phyloP scores from a whole-genome alignment of 2,329 filamentous ascomycete genomes.

The Exophiala bonariae region DNA sequence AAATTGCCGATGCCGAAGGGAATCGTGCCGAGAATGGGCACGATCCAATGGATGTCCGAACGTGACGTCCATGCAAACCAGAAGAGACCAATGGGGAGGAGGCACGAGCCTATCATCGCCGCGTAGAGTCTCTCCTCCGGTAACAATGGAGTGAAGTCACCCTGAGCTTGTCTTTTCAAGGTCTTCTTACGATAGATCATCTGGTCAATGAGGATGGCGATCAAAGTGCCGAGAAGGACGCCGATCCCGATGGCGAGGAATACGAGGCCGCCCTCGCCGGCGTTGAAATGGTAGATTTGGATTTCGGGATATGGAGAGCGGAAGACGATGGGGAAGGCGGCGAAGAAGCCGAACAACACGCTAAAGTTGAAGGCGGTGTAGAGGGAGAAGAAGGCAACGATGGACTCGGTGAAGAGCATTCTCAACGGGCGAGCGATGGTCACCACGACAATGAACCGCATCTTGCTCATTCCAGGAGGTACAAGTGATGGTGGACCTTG shows the following conservation, averaged over 20 bases:
- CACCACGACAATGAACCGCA: conserved; percentile 39
- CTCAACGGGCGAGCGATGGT: conserved; percentile 57
- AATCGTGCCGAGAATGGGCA: conserved; percentile 27
- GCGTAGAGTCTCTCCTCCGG: conserved; percentile 52
- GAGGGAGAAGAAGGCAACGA: conserved; percentile 66
- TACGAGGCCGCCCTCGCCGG: conserved; percentile 69
- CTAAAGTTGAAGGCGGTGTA: conserved; percentile 77
- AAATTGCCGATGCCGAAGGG: conserved; percentile 32
- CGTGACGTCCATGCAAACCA: conserved; percentile 49
- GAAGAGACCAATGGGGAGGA: conserved; percentile 48
- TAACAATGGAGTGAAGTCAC: conserved; percentile 32
- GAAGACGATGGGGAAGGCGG: conserved; percentile 82
- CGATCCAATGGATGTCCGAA: conserved; percentile 42
- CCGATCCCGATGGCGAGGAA: conserved; percentile 80
- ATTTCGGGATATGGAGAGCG: conserved; percentile 40
- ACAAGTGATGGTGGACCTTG: conserved; percentile 67
- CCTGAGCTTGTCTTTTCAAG: conserved; percentile 7
- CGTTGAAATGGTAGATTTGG: conserved; percentile 64
- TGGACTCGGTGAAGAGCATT: conserved; percentile 68
- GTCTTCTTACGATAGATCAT: conserved; percentile 24
- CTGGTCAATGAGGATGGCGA: conserved; percentile 26
- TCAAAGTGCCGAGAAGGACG: conserved; percentile 54
- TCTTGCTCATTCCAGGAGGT: conserved; percentile 57
- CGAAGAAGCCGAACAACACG: conserved; percentile 81
- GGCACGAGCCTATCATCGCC: conserved; percentile 50